A percentile compares a stretch with the other conserved stretches of the same genome.
Conservation (phyloP, 139 green algal species). For the Pseudopediastrum boryanum region DNA sequence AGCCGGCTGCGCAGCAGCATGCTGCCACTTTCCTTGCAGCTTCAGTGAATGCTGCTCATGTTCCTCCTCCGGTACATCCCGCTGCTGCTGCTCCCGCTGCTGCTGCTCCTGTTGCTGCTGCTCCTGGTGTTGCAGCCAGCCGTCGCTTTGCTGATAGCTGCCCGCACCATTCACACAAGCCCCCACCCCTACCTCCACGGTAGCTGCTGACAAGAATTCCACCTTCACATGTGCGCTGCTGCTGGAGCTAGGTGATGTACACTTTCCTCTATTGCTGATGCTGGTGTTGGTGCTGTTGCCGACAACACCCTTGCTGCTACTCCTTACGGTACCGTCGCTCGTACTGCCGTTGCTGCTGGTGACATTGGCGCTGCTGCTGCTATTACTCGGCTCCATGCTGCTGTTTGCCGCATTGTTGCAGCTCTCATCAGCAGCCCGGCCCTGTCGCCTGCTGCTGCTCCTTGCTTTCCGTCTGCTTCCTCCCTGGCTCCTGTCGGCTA, state of each 20-base stretch:
- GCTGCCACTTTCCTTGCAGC: too few species aligned
- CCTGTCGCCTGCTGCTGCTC: neutral
- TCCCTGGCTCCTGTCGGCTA: neutral
- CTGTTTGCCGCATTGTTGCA: neutral
- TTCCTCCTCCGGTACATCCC: neutral
- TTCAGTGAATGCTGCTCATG: too few species aligned
- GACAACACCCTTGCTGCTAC: neutral
- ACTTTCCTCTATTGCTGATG: neutral
- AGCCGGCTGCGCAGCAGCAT: too few species aligned
- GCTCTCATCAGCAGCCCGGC: neutral
- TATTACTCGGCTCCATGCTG: neutral
- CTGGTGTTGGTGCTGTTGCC: neutral
- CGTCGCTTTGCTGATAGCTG: neutral
- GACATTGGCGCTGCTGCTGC: neutral
- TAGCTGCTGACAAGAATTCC: neutral
- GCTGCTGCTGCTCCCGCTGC: conserved; percentile 16
- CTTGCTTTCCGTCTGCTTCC: too few species aligned
- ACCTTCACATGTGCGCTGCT: neutral
- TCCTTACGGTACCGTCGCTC: neutral
- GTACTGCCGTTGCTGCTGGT: neutral
- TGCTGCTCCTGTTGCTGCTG: neutral
- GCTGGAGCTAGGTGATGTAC: neutral
- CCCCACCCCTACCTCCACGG: too few species aligned
- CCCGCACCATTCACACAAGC: neutral
- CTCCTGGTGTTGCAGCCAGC: neutral